Base-by-base conservation (phyloP, 257 asterid species). In the Solanum lycopersicoides region DNA sequence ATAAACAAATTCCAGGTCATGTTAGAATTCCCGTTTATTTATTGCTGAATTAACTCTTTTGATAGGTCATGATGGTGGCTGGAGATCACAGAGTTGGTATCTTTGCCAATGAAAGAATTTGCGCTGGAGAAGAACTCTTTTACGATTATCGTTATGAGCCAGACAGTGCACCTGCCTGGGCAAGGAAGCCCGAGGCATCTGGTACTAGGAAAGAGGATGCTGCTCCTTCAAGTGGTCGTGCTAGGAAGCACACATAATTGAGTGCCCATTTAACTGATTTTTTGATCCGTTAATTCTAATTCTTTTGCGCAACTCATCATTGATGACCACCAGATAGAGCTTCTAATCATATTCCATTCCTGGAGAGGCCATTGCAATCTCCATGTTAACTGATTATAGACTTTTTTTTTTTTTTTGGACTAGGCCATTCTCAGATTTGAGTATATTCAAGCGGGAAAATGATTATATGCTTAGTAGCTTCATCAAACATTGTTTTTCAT, bases 61-160 rank as follows among this genome's bases (percentile, higher is more conserved):
- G 89, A 90, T 94, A 97, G 99, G 99, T 97, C 32, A 91, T 97
- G 45, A 93, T 96, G 98, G 99, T 93, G 88, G 98, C 95, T 82
- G 99, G 99, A 88, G 99, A 97, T 90, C 99, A 96, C 92, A 90
- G 99, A 89, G 98, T 97, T 13, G 99, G 98, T 25, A 97, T 97
- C 88, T 97, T 92, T 89, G 98, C 99, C 34, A 96, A 93, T 86
- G 98, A 94, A 89, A 90, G 96, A 74, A 97, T 97, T 45, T 34
- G 86, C 66, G 93, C 98, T n/a, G 99, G 99, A 63, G 99, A 96
- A 86, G 99, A 97, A 90, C 91, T 97, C 88, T 95, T 97, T 82
- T 97, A 95, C 25, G 99, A 97, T 88, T 97, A 97, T 73, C 95
- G 96, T 9, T 97, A 97, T 39, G 98, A 97, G 89, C 85, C 98